A percentile compares a stretch with the other conserved stretches of the same genome.
These are phyloP conservation scores for Rhynchosporium secalis DNA, from an alignment of 2,329 filamentous ascomycete genomes.

Conservation along the genomic window DNA sequence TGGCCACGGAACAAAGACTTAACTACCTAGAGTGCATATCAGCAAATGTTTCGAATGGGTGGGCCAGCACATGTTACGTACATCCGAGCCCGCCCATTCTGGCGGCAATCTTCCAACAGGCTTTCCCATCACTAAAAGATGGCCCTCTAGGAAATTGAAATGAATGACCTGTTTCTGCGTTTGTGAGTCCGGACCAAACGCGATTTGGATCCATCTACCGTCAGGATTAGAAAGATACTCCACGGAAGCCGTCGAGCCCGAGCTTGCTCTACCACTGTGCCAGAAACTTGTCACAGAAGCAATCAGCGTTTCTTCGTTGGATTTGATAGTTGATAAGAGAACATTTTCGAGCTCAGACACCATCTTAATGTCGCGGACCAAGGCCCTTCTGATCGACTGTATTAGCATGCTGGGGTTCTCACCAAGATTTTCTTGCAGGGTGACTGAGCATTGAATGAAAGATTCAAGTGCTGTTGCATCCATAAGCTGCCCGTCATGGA, in stretches of 20 bases:
- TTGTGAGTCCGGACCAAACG: conserved; percentile 28
- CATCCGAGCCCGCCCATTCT: conserved; percentile 41
- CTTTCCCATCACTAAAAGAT: conserved; percentile 50
- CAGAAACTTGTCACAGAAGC: conserved; percentile 45
- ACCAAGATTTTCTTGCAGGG: conserved; percentile 50
- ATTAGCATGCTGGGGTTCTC: conserved; percentile 43
- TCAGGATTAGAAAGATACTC: conserved; percentile 31
- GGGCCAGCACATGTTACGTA: not conserved
- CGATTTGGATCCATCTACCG: conserved; percentile 41
- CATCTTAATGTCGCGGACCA: conserved; percentile 51
- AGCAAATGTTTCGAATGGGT: not conserved
- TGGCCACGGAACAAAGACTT: conserved; percentile 55
- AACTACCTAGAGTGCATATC: conserved; percentile 41
- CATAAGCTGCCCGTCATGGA: not conserved
- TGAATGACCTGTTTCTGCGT: conserved; percentile 48
- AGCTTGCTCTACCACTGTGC: conserved; percentile 41
- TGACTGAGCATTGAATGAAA: conserved; percentile 45
- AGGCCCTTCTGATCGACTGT: conserved; percentile 40
- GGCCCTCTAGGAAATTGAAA: conserved; percentile 49
- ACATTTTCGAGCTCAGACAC: conserved; percentile 41
- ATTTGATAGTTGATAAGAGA: conserved; percentile 42
- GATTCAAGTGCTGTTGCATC: conserved; percentile 25
- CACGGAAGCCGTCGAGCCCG: conserved; percentile 29
- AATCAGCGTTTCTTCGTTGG: conserved; percentile 36
- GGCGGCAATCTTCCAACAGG: conserved; percentile 54